Evolutionary conservation across 495 filamentous ascomycete species (phyloP), one percentile per base, ranked within the genome.

Genomic region (Penicillium steckii): DNA sequence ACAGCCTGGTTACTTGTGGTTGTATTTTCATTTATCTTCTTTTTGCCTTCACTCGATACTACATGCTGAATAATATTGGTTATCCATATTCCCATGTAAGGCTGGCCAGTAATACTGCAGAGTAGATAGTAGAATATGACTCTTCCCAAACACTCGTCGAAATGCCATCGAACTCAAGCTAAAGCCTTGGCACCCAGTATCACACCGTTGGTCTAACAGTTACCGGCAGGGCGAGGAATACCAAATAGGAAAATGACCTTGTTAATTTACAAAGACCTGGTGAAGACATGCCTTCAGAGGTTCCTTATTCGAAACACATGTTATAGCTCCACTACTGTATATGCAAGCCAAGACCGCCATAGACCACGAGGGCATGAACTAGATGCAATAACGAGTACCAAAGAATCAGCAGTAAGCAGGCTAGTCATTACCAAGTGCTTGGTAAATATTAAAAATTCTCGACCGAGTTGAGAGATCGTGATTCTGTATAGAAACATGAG

Each of bases 401-500:
- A 15, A 23, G 35, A 21, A 13, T 33, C 26, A 43, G 44, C 48
- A 44, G 24, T 47, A 40, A 32, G 33, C 35, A 15, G 15, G 12
- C 18, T 13, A 8, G 15, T n/a, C 18, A 29, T 55, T 44, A 44
- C 23, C 40, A 49, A 50, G 15, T 22, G 9, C 52, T 49, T 46
- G 38, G 51, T 54, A 35, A 54, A 43, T 13, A 48, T 48, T 43
- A 48, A 22, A 18, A n/a, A 48, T 48, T 21, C 21, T 43, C 23
- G 38, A 13, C 33, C 8, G 18, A n/a, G 15, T 37, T 37, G 33
- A 4, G 18, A 6, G 8, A n/a, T 41, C 38, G 18, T 8, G 38
- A n/a, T 41, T 3, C n/a, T 22, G 38, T 41, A 41, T 23, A 41
- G 38, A 8, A 21, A 22, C 21, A 41, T 8, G 3, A 22, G 19